phyloP scores from a whole-genome alignment of 257 asterid genomes.

The Jasminum sambac region DNA sequence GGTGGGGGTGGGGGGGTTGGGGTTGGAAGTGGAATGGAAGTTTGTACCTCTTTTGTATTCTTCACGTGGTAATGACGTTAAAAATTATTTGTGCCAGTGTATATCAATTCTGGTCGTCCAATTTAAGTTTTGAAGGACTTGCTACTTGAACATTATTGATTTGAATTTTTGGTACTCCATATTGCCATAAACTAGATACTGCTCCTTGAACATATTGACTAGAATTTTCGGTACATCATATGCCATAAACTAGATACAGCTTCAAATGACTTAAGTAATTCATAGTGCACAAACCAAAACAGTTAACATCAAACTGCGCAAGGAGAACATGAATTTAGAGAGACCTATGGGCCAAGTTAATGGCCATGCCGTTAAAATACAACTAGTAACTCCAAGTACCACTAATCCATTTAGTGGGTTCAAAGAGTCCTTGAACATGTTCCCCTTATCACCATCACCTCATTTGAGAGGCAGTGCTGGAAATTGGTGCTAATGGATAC shows the following conservation, averaged over 20 bases:
- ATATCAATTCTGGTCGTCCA: too few species aligned
- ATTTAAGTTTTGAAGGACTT: too few species aligned
- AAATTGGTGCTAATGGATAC: constrained; percentile 30
- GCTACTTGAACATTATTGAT: too few species aligned
- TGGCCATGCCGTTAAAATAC: background rate
- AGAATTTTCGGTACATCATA: too few species aligned
- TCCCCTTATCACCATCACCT: constrained; percentile 41
- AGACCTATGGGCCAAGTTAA: background rate
- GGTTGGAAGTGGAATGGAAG: too few species aligned
- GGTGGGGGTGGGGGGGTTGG: too few species aligned
- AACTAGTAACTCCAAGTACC: background rate
- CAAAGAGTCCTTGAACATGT: constrained; percentile 61
- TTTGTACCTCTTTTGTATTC: too few species aligned
- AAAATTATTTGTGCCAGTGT: too few species aligned
- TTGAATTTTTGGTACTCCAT: too few species aligned
- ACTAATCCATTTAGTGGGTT: constrained; percentile 7
- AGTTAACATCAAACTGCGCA: background rate
- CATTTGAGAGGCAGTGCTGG: constrained; percentile 65
- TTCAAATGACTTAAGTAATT: background rate
- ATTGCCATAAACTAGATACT: too few species aligned
- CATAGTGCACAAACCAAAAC: background rate
- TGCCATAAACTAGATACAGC: background rate
- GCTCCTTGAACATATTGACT: too few species aligned
- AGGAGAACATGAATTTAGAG: background rate
- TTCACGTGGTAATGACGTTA: too few species aligned